Evolutionary conservation across 116 monocot species (phyloP), one percentile per base, ranked within the genome.

Genomic region (Trichopus zeylanicus): DNA sequence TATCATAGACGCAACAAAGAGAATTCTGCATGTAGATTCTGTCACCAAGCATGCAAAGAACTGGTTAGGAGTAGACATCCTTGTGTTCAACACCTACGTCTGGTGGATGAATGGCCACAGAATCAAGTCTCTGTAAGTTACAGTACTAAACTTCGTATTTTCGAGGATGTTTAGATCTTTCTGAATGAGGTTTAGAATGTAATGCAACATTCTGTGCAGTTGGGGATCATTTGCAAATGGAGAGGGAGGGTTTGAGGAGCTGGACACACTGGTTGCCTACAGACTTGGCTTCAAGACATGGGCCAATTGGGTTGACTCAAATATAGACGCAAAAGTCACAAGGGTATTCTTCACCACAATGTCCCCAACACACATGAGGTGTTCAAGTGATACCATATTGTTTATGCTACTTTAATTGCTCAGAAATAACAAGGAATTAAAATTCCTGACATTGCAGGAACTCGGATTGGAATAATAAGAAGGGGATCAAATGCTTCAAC

Each of bases 141-240:
- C 1, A 21, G 22, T 7, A 16, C 42, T 16, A 42, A 42, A n/a
- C n/a, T 16, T 42, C 42, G 42, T n/a, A n/a, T 24, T 25, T 33
- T 57, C 2, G 26, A 35, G 5, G 37, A 26, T 56, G 1, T 56
- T 33, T 34, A 18, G 9, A 34, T n/a, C 2, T 20, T 7, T n/a
- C 5, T 56, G 2, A 20, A 18, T 20, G 31, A 33, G 1, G 3
- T 31, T 28, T 16, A 31, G 4, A 1, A 57, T 31, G n/a, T 23
- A 23, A 25, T 35, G 6, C 48, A 11, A 12, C 20, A 33, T 38
- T 60, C 31, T 75, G 2, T 56, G 27, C 33, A 93, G 93, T 60
- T 88, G 88, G 85, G 88, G 88, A 11, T 79, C 85, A 24, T 82
- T 85, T 62, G 53, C 62, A 28, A 78, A 81, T 28, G 79, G 83